These are phyloP conservation scores for Hylodesmum podocarpum DNA, from an alignment of 306 rosid genomes.

Conservation along the genomic window DNA sequence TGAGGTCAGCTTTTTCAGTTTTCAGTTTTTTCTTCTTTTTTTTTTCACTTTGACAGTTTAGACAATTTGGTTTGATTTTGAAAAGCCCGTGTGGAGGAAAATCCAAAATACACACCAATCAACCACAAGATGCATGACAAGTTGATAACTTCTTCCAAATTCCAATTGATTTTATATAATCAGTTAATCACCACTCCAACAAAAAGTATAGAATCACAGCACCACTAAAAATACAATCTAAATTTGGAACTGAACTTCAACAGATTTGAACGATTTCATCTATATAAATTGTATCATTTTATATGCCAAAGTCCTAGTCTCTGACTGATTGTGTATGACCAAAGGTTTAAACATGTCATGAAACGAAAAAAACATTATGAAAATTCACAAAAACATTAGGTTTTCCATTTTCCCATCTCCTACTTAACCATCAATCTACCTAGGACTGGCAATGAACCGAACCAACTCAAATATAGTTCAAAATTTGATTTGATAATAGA, in stretches of 20 bases:
- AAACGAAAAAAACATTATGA: background rate
- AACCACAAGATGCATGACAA: background rate
- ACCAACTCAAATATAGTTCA: too few species aligned
- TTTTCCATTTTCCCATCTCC: background rate
- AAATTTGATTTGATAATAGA: too few species aligned
- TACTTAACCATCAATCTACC: background rate
- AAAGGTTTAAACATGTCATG: background rate
- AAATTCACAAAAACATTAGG: background rate
- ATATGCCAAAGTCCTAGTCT: background rate
- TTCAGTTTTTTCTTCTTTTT: background rate
- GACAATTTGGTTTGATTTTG: background rate
- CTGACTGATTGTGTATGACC: background rate
- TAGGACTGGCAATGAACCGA: too few species aligned
- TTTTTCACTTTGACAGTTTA: background rate
- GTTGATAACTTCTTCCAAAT: background rate
- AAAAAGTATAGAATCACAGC: background rate
- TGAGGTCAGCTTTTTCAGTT: background rate
- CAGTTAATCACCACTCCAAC: conserved; percentile 4
- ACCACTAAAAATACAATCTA: background rate
- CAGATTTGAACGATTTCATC: conserved; percentile 7
- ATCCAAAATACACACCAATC: background rate
- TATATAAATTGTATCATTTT: background rate
- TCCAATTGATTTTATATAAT: background rate
- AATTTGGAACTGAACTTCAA: conserved; percentile 2
- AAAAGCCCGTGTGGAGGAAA: background rate